phyloP scores from a whole-genome alignment of 2,329 filamentous ascomycete genomes.

The Gremmenia infestans region DNA sequence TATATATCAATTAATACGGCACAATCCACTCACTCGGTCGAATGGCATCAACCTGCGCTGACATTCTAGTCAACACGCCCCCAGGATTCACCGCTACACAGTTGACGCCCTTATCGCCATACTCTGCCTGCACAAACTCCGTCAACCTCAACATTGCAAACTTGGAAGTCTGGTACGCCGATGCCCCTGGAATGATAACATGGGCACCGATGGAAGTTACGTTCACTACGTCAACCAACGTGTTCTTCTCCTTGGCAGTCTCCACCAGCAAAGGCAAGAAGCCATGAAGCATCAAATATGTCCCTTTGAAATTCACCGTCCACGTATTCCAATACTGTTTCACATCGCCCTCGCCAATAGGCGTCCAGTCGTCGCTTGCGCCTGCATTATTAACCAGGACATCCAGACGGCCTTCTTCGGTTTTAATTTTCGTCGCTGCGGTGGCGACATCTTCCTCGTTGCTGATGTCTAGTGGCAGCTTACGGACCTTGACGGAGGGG shows the following conservation, averaged over 20 bases:
- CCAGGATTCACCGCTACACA: conserved; percentile 41
- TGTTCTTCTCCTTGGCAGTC: conserved; percentile 31
- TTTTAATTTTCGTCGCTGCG: background rate
- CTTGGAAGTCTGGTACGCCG: conserved; percentile 42
- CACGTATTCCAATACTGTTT: conserved; percentile 41
- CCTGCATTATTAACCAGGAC: conserved; percentile 41
- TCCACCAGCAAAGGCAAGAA: conserved; percentile 44
- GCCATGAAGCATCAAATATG: conserved; percentile 39
- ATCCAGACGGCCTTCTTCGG: conserved; percentile 30
- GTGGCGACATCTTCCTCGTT: conserved; percentile 4
- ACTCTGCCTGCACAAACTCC: conserved; percentile 41
- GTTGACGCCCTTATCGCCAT: conserved; percentile 36
- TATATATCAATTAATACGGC: too few relatives aligned
- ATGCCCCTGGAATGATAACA: conserved; percentile 30
- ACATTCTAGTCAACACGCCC: conserved; percentile 40
- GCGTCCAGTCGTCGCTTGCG: conserved; percentile 33
- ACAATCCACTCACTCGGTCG: conserved; percentile 13
- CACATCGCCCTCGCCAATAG: conserved; percentile 34
- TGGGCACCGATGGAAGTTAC: conserved; percentile 38
- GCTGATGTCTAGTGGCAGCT: conserved; percentile 4
- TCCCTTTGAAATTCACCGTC: conserved; percentile 46
- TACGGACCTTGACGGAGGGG: conserved; percentile 2
- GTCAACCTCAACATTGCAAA: conserved; percentile 39
- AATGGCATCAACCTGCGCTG: conserved; percentile 28
- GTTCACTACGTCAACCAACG: conserved; percentile 31